These are phyloP conservation scores for Leccinum ochraceum DNA, from an alignment of 768 basidiomycete species.

Conservation along the genomic window DNA sequence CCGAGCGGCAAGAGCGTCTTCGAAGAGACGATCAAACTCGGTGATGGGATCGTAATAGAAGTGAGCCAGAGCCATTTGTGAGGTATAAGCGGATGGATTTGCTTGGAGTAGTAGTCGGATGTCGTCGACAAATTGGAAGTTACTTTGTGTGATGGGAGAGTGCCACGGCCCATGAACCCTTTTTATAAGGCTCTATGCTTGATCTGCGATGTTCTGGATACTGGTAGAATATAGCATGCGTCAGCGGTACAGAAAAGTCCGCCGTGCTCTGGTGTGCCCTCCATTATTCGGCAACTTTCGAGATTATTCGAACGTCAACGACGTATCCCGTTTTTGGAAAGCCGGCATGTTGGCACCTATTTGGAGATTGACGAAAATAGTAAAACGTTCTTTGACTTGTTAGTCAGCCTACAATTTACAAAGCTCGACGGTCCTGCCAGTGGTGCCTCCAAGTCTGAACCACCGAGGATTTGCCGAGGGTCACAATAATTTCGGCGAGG, in stretches of 20 bases:
- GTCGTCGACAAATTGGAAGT: background rate
- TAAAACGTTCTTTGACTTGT: background rate
- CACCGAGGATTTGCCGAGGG: too few species aligned
- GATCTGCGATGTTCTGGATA: constrained; percentile 11
- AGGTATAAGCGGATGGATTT: background rate
- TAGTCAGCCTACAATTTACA: background rate
- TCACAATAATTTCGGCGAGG: too few species aligned
- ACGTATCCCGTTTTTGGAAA: background rate
- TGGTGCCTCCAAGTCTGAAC: too few species aligned
- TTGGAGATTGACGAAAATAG: background rate
- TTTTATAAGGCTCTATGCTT: constrained; percentile 8
- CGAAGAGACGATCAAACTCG: constrained; percentile 11
- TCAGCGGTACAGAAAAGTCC: background rate
- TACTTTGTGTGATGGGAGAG: background rate
- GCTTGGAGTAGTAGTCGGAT: background rate
- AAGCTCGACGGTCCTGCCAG: too few species aligned
- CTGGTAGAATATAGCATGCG: background rate
- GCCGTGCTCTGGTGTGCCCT: background rate
- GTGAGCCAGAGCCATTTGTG: constrained; percentile 5
- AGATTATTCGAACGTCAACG: constrained; percentile 1
- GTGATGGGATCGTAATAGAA: constrained; percentile 9
- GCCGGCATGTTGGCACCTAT: background rate
- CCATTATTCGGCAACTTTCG: constrained; percentile 9
- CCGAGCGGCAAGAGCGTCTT: constrained; percentile 26
- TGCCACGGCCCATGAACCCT: background rate